Base-by-base conservation (phyloP, 805 yeast species). In the Aciculoconidium aculeatum region DNA sequence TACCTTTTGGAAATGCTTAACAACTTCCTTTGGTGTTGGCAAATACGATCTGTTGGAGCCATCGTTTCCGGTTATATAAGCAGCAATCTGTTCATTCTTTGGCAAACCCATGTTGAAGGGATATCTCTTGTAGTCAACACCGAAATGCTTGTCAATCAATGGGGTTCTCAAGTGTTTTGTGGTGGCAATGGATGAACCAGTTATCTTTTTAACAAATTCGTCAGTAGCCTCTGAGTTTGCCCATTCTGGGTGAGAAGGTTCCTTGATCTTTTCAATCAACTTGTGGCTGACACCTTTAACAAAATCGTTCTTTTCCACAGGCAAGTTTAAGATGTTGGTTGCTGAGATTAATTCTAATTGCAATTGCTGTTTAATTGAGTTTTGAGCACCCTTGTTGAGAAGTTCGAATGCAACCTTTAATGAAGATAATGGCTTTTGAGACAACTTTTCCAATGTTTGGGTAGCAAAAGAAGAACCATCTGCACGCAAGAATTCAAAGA, bases 101-200 rank as follows among this genome's bases (percentile, higher is more conserved):
- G 97, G 97, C 41, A 92, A 67, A 17, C 94, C 95, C 69, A 75
- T 80, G 46, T 72, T 60, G 60, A 65, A 73, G 20, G 87, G 86
- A 41, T 74, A 74, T 12, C 51, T 39, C 22, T 49, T 50, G 51
- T 49, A 64, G 45, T 60, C 58, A 18, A 67, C 51, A 23, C 61
- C 61, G 32, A 61, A 55, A 40, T 51, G 67, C 26, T 49, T 47
- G 8, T 61, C 44, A 39, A 71, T 58, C 35, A 62, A 56, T 8
- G 72, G 62, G 6, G 40, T 29, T 4, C 49, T 43, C 29, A 67
- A 53, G 17, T 23, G 28, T 31, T 51, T 49, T 19, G 50, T 30
- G 19, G 51, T 42, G 13, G 41, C 32, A 7, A 39, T 36, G 1
- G 65, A 51, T 11, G 36, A 23, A 1, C 43, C 23, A 5, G 42